These are phyloP conservation scores for Fusarium xyrophilum DNA, from an alignment of 2,329 filamentous ascomycete genomes.

Conservation along the genomic window DNA sequence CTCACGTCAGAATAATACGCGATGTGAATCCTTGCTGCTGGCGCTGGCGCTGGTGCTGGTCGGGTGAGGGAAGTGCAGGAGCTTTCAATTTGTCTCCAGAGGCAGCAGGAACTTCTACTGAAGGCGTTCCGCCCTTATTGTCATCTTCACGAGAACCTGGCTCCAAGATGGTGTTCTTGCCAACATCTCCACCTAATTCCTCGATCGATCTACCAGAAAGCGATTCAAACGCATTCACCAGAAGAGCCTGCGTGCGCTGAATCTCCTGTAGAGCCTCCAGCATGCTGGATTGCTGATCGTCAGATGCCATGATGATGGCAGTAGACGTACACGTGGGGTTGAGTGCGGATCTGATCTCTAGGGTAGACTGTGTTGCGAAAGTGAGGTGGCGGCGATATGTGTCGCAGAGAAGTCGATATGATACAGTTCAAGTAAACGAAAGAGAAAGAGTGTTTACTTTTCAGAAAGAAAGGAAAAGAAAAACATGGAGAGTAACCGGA, in stretches of 20 bases:
- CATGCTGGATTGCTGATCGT: slow-evolving; percentile 35
- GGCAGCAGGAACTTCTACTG: slow-evolving; percentile 19
- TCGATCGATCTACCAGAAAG: slow-evolving; percentile 44
- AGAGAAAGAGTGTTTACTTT: background rate
- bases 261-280: slow-evolving; percentile 50
- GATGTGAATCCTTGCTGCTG: slow-evolving; percentile 58
- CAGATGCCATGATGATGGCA: slow-evolving; percentile 36
- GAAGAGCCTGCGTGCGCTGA: slow-evolving; percentile 51
- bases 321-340: background rate
- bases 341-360: slow-evolving; percentile 16
- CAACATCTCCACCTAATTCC: slow-evolving; percentile 8
- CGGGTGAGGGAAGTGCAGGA: slow-evolving; percentile 37
- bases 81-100: slow-evolving; percentile 34
- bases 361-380: slow-evolving; percentile 10
- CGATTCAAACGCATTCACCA: slow-evolving; percentile 52
- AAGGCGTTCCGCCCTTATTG: slow-evolving; percentile 8
- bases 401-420: background rate
- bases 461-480: slow-evolving; percentile 1
- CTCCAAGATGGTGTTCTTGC: slow-evolving; percentile 18
- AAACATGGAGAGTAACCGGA: slow-evolving; percentile 20
- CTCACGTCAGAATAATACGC: slow-evolving; percentile 63
- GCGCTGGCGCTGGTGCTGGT: slow-evolving; percentile 54
- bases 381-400: background rate
- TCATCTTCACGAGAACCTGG: slow-evolving; percentile 15
- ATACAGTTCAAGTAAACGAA: background rate